Conservation (phyloP, 129 eudicot species). For the Sambucus nigra region DNA sequence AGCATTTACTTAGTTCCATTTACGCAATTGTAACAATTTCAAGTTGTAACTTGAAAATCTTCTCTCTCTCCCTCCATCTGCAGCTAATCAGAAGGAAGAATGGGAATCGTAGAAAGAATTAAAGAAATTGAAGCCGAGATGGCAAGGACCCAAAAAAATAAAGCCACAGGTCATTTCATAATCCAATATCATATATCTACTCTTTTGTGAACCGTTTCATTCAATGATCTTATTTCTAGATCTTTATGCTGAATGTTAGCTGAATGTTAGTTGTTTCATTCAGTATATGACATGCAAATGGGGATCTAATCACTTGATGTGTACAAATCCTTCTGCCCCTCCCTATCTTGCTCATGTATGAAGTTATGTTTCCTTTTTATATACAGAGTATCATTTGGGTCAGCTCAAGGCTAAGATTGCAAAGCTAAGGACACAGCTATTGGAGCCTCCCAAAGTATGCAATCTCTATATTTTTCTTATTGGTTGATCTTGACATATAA, state of each 20-base stretch:
- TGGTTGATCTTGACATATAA: background rate
- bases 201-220: background rate
- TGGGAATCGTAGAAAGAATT: constrained; percentile 94
- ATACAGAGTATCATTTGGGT: constrained; percentile 94
- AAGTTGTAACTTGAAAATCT: constrained; percentile 3
- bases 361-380: background rate
- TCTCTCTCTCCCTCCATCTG: constrained; percentile 9
- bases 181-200: background rate
- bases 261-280: background rate
- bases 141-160: constrained; percentile 98
- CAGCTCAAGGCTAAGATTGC: constrained; percentile 99
- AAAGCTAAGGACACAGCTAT: constrained; percentile 85
- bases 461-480: constrained; percentile 1
- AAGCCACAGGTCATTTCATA: constrained; percentile 68
- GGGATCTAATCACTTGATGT: background rate
- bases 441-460: constrained; percentile 97
- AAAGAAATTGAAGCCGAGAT: constrained; percentile 98
- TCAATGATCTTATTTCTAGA: background rate
- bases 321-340: background rate
- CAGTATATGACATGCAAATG: background rate
- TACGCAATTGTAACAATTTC: background rate
- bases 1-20: background rate
- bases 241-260: background rate
- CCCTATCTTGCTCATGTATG: background rate
- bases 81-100: constrained; percentile 30